Evolutionary conservation across 2,329 filamentous ascomycete genomes (phyloP), one percentile per base, ranked within the genome.

Genomic region (Colletotrichum higginsianum): DNA sequence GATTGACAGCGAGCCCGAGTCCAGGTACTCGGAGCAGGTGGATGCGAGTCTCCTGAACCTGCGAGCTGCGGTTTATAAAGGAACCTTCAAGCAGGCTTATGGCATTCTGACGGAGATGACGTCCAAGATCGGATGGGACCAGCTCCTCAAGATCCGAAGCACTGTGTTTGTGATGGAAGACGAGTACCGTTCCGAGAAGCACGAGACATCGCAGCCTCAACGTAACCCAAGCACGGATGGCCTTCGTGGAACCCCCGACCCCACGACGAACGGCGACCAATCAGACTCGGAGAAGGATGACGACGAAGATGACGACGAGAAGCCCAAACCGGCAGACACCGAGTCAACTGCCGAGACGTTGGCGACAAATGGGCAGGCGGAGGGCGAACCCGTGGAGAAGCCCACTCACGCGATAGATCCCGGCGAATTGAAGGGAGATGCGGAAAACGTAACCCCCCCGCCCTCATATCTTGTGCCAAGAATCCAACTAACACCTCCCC

Each of bases 111-210:
- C 96, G 0, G 96, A 98, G 80, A 96, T 99, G 86, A 97, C 96
- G 0, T 92, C 94, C 73, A 96, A 96, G 82, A 98, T 99, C 77
- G 96, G 96, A 49, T 99, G 96, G 96, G 96, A 99, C 77, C 94
- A 98, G 79, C 87, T 99, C 26, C 86, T 99, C 62, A 97, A 94
- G 82, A 98, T 97, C 78, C 90, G 96, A 76, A 98, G 96, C 84
- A 95, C 96, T 74, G 96, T 99, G 1, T 99, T 99, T 77, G 96
- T 99, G 60, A 99, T 99, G 96, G 96, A 99, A 81, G 96, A 99
- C 79, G 96, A 99, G 81, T 99, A 99, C 80, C 91, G 96, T 60
- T 93, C 92, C 67, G 96, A 98, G 83, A 94, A 93, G 82, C 91
- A 93, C 67, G 90, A 92, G 73, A 82, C 86, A 30, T 84, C 84